These are phyloP conservation scores for Rhodamnia argentea DNA, from an alignment of 345 rosid genomes.

Conservation along the genomic window DNA sequence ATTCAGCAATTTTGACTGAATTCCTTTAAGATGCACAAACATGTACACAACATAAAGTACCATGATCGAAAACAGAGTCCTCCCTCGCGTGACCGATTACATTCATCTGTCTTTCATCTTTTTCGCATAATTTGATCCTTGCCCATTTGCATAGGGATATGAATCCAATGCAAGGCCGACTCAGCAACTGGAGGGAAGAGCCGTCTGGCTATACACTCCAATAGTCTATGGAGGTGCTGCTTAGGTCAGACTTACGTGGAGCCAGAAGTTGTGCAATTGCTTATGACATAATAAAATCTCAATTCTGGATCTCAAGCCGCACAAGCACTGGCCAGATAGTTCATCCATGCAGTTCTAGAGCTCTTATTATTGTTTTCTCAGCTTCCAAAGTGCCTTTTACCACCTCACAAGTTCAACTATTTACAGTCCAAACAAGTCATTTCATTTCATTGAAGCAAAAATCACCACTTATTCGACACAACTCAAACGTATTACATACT, in stretches of 20 bases:
- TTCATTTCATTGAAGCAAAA: neutral
- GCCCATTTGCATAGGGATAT: slow-evolving; percentile 29
- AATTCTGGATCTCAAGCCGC: too few relatives aligned
- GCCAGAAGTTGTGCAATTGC: neutral
- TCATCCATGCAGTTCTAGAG: neutral
- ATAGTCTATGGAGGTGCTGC: neutral
- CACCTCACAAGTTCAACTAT: neutral
- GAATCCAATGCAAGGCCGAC: slow-evolving; percentile 59
- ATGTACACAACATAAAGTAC: neutral
- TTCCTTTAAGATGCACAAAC: neutral
- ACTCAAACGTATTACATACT: neutral
- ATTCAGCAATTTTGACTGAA: neutral
- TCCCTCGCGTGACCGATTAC: neutral
- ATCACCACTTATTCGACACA: neutral
- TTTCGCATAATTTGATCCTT: neutral
- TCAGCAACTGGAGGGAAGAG: slow-evolving; percentile 35
- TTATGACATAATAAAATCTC: neutral
- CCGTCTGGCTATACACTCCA: slow-evolving; percentile 27
- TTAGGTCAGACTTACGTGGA: neutral
- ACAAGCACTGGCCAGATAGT: too few relatives aligned
- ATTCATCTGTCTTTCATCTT: neutral
- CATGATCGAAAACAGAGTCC: neutral
- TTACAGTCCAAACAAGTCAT: neutral
- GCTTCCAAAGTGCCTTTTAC: neutral
- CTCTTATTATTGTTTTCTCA: neutral